Conservation (phyloP, 352 stramenopile genomes). For the Phytophthora hybrid region DNA sequence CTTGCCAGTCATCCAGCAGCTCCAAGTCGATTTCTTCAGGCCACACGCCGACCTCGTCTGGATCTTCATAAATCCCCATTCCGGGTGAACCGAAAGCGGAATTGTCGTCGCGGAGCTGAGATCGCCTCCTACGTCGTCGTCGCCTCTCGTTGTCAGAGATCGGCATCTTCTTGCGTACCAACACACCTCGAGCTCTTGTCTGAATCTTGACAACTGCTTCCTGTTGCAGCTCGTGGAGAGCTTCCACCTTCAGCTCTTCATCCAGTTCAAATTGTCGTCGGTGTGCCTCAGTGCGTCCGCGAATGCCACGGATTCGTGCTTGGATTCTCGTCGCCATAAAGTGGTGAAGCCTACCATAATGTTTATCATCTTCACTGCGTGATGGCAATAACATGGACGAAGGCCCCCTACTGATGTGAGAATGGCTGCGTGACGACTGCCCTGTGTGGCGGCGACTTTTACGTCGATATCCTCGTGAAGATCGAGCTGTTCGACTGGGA, state of each 20-base stretch:
- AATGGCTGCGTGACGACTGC: constrained; percentile 13
- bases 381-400: constrained; percentile 11
- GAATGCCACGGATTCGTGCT: constrained; percentile 40
- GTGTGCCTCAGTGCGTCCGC: constrained; percentile 32
- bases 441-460: constrained; percentile 8
- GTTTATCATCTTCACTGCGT: constrained; percentile 13
- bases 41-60: constrained; percentile 48
- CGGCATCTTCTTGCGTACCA: constrained; percentile 40
- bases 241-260: constrained; percentile 51
- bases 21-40: constrained; percentile 67
- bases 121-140: constrained; percentile 12
- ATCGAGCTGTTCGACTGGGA: constrained; percentile 14
- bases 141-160: constrained; percentile 27
- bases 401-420: constrained; percentile 18
- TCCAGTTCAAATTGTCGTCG: constrained; percentile 37
- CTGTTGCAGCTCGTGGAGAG: constrained; percentile 46
- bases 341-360: constrained; percentile 31
- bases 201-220: constrained; percentile 55
- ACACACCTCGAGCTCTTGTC: constrained; percentile 44
- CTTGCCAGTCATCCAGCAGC: constrained; percentile 55
- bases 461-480: constrained; percentile 1
- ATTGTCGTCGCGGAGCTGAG: constrained; percentile 4
- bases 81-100: background rate
- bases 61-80: constrained; percentile 30
- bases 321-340: constrained; percentile 58